These are phyloP conservation scores for Neurospora sp. DNA, from an alignment of 495 filamentous ascomycete species.

Conservation along the genomic window DNA sequence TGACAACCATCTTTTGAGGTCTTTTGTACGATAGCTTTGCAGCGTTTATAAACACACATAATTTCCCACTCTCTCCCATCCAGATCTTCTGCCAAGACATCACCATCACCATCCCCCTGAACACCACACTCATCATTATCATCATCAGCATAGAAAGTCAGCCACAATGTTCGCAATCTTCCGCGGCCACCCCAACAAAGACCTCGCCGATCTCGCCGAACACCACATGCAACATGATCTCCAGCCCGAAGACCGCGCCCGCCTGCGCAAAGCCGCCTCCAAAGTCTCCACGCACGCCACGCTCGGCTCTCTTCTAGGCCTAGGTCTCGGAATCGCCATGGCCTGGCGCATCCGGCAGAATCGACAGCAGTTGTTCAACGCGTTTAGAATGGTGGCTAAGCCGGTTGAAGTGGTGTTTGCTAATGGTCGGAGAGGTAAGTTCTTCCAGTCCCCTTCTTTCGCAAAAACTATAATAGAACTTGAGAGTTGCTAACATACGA, in stretches of 20 bases:
- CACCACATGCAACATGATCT: constrained; percentile 57
- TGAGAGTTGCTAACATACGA: background rate
- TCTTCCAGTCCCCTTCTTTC: too few relatives aligned
- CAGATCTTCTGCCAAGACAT: background rate
- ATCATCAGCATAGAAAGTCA: background rate
- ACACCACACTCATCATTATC: too few relatives aligned
- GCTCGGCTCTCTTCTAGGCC: constrained; percentile 49
- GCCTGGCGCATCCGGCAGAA: constrained; percentile 46
- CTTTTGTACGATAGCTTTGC: background rate
- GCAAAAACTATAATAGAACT: too few relatives aligned
- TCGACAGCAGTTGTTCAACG: constrained; percentile 47
- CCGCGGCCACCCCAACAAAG: constrained; percentile 43
- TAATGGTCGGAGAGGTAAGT: constrained; percentile 50
- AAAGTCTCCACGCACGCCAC: constrained; percentile 43
- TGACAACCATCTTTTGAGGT: background rate
- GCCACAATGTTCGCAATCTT: constrained; percentile 42
- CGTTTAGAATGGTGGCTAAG: constrained; percentile 47
- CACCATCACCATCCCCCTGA: background rate
- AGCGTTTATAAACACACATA: background rate
- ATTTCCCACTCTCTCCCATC: background rate
- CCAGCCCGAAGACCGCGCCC: constrained; percentile 46
- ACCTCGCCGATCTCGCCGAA: constrained; percentile 48
- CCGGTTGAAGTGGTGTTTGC: constrained; percentile 54
- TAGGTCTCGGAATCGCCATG: constrained; percentile 48
- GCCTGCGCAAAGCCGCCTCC: constrained; percentile 41